Base-by-base conservation (phyloP, 2,329 filamentous ascomycete species). In the Cytospora schulzeri region DNA sequence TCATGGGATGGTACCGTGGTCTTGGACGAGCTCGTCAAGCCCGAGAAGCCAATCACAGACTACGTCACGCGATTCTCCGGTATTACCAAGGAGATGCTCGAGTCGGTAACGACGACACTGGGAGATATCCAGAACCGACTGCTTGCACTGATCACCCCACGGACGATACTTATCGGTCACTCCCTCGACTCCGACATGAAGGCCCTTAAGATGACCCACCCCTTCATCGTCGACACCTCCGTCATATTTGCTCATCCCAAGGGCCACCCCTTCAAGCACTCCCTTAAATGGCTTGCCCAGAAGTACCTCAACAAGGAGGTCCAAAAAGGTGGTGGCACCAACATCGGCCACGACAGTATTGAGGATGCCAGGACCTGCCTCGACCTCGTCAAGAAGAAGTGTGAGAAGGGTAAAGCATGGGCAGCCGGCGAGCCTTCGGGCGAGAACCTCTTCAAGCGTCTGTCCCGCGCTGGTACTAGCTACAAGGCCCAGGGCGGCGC, bases 381-480 rank as follows among this genome's bases (percentile, higher is more conserved):
- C 17, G 93, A 98, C 71, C 88, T 99, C 1, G 88, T 98, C 56
- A 96, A 95, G 76, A 89, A 94, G 73, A 99, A 99, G 76, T 97
- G 94, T 75, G 93, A 98, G 75, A 95, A 91, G 77, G 95, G 95
- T 50, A 91, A 91, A 68, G 78, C 82, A 28, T 99, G 93, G 91
- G 95, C 92, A 41, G 90, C 89, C 0, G 87, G 87, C 57, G 92
- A 96, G 52, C 84, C 88, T 2, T 88, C 88, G 54, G 89, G 88
- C 50, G 95, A 99, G 78, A 94, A 92, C 70, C 87, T 99, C 57
- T 99, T 98, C 81, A 91, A 89, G 70, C 88, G 94, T 12, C 83
- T 99, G 4, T 85, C 83, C 4, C 83, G 88, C 53, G 81, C 87
- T 19, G 87, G 87, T 55, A 85, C 83, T 15, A 78, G 81, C 15